phyloP scores from a whole-genome alignment of 306 rosid species.

The Abrus pulchellus region DNA sequence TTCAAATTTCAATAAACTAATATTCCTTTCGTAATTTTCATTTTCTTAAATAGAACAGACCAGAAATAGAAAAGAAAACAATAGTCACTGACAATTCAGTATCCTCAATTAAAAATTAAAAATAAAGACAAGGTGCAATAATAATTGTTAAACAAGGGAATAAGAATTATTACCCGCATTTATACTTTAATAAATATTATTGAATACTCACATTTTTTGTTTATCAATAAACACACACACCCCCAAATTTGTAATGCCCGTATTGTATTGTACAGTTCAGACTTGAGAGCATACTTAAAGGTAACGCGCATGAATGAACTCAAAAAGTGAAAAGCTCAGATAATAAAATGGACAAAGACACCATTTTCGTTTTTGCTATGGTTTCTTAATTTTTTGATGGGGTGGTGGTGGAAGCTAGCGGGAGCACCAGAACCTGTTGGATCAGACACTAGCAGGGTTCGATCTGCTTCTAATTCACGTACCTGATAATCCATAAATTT shows the following conservation, averaged over 20 bases:
- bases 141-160: slow-evolving; percentile 7
- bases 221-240: not conserved
- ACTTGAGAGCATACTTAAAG: not conserved
- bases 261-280: slow-evolving; percentile 30
- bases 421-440: slow-evolving; percentile 27
- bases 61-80: slow-evolving; percentile 1
- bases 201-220: not conserved
- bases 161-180: slow-evolving; percentile 15
- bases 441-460: slow-evolving; percentile 34
- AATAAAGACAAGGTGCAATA: slow-evolving; percentile 1
- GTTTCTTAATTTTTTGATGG: not conserved
- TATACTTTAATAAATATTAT: not conserved
- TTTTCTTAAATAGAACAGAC: slow-evolving; percentile 8
- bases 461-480: slow-evolving; percentile 40
- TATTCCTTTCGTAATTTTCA: slow-evolving; percentile 6
- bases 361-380: slow-evolving; percentile 1
- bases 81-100: slow-evolving; percentile 6
- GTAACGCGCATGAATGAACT: slow-evolving; percentile 46
- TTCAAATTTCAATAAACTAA: slow-evolving; percentile 5
- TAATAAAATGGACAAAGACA: slow-evolving; percentile 22
- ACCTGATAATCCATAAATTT: not conserved
- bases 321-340: slow-evolving; percentile 35
- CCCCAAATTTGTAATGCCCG: not conserved
- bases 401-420: slow-evolving; percentile 30
- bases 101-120: not conserved